phyloP scores from a whole-genome alignment of 768 basidiomycete genomes.

The Clitopilus passeckerianus region DNA sequence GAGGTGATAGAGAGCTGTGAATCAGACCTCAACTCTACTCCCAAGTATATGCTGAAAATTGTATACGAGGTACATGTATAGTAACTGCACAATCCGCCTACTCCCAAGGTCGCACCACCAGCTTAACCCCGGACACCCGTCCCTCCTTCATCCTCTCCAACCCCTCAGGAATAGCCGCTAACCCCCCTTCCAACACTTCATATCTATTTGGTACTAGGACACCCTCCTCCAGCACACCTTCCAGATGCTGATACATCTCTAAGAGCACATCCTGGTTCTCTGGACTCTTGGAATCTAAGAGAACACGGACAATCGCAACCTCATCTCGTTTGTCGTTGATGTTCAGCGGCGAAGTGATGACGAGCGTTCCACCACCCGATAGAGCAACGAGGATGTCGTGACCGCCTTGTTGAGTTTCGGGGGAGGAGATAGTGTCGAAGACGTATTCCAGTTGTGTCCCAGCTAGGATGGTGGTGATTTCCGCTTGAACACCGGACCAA shows the following conservation, averaged over 20 bases:
- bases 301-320: neutral
- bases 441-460: neutral
- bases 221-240: neutral
- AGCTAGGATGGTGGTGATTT: neutral
- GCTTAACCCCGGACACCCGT: constrained; percentile 37
- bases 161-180: constrained; percentile 29
- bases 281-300: neutral
- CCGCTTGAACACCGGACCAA: neutral
- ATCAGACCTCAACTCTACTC: no score
- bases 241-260: neutral
- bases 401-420: neutral
- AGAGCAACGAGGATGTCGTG: constrained; percentile 1
- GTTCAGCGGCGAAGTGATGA: neutral
- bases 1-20: no score
- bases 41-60: no score
- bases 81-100: neutral
- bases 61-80: no score
- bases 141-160: constrained; percentile 28
- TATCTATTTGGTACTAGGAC: constrained; percentile 29
- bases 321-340: neutral
- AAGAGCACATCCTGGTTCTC: neutral
- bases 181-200: constrained; percentile 36
- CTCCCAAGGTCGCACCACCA: constrained; percentile 34
- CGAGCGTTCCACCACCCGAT: neutral
- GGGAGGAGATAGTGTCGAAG: constrained; percentile 3